A percentile compares a stretch with the other conserved stretches of the same genome.
Conservation (phyloP, 345 rosid species). For the Eucalyptus caleyi region DNA sequence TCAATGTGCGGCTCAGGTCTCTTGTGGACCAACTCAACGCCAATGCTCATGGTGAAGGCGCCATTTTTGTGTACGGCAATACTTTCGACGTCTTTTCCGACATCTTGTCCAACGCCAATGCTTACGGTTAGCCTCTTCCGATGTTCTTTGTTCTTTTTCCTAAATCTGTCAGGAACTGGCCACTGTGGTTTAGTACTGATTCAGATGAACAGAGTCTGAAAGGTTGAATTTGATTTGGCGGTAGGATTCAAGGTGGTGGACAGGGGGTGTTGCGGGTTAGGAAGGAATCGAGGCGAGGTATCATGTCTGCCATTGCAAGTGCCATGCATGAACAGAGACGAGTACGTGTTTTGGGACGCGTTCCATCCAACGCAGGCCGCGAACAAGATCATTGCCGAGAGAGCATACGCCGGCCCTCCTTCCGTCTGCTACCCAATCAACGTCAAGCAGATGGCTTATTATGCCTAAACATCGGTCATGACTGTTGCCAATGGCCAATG, state of each 20-base stretch:
- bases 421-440: slow-evolving; percentile 50
- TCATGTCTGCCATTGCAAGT: slow-evolving; percentile 50
- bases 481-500: neutral
- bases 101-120: slow-evolving; percentile 18
- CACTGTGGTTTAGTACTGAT: neutral
- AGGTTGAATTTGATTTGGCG: neutral
- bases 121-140: slow-evolving; percentile 9
- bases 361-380: slow-evolving; percentile 59
- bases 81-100: slow-evolving; percentile 27
- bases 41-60: neutral
- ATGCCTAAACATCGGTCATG: neutral
- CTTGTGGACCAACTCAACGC: slow-evolving; percentile 34
- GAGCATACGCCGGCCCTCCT: slow-evolving; percentile 34
- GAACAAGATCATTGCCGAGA: slow-evolving; percentile 36
- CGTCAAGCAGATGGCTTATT: slow-evolving; percentile 28
- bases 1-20: slow-evolving; percentile 28
- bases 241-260: slow-evolving; percentile 41
- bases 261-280: slow-evolving; percentile 57
- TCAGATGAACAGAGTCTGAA: neutral
- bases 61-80: slow-evolving; percentile 43
- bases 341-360: slow-evolving; percentile 60
- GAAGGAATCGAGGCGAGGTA: slow-evolving; percentile 46
- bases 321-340: slow-evolving; percentile 45
- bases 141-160: too few relatives aligned
- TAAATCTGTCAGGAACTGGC: neutral